Evolutionary conservation across 306 rosid species (phyloP), one percentile per base, ranked within the genome.

Genomic region (Lathyrus sativus): DNA sequence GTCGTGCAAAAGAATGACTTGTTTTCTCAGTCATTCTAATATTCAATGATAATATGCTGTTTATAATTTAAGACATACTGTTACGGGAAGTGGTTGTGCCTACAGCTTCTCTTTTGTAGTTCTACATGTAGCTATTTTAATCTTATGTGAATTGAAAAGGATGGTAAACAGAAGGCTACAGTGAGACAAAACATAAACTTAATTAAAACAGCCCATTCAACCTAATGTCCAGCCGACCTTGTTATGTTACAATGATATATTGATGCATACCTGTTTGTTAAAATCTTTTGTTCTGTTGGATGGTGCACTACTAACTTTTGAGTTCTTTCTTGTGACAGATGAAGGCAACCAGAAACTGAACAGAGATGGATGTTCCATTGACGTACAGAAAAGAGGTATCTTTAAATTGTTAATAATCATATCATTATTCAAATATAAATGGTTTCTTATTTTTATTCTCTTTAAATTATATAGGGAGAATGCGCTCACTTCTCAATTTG

Each of bases 381-480:
- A 85, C 73, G 87, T 83, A 77, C 87, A 81, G 49, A 89, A 79
- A 88, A 84, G 88, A 86, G 96, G 98, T 88, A 83, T 15, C 65
- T 14, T 72, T 72, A 66, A 62, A 6, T 64, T 74, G 59, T 62
- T 69, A 68, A 55, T 71, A 50, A 73, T 33, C 65, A 15, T 66
- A 60, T 73, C 62, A 65, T 64, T 76, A 18, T 67, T 33, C 12
- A 49, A 15, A 50, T 45, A 42, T 68, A 51, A 49, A 68, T 57
- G 59, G 26, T 55, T 67, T 73, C 70, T 65, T 46, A 68, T 38
- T 57, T 66, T 44, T 54, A 43, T 78, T n/a, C 62, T 63, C 13
- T 73, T 50, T 64, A 75, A 53, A 63, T 49, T 68, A 43, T 79
- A 10, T 70, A 93, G 99, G 97, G 37, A 85, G 96, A 86, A 70